Base-by-base conservation (phyloP, 2,329 filamentous ascomycete species). In the Shiraia sp. region DNA sequence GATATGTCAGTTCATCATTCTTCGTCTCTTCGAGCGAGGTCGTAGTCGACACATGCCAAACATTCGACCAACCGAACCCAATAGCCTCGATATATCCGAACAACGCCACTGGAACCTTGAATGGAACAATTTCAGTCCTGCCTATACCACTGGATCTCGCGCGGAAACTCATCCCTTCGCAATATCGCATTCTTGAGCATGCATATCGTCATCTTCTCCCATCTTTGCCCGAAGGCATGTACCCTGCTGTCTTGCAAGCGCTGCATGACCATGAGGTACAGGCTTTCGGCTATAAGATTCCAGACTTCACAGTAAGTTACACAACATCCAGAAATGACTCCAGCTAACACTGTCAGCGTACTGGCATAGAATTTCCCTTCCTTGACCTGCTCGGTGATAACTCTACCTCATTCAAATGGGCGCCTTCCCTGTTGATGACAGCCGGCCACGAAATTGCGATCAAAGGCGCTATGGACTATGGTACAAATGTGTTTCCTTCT, bases 341-440 rank as follows among this genome's bases (percentile, higher is more conserved):
- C 35, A 38, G 40, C 53, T 59, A 40, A 64, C 51, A 19, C 15
- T 6, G 12, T 3, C 9, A 80, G 78, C 75, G 75, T 26, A 65
- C 74, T 13, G 72, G 75, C 7, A 73, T 79, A 45, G 74, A 78
- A 49, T 82, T 80, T 42, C 79, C 79, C 0, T 82, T 82, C 56
- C 45, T 82, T 26, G 79, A 81, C 53, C 55, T 79, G 5, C 64
- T 79, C 2, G 68, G 70, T 35, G 77, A 81, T 58, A 75, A 74
- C 24, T 64, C 71, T 46, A 75, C 76, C 1, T 74, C 72, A 2
- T 82, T 80, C 65, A 74, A 74, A 27, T 80, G 76, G 71, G 70
- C 70, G 0, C 72, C 72, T 0, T 69, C 71, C 2, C 69, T 78
- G 38, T 61, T 80, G 42, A 74, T 81, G 47, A 73, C 70, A 2